Evolutionary conservation across 306 rosid genomes (phyloP).

Genomic region (Inga leiocalycina): DNA sequence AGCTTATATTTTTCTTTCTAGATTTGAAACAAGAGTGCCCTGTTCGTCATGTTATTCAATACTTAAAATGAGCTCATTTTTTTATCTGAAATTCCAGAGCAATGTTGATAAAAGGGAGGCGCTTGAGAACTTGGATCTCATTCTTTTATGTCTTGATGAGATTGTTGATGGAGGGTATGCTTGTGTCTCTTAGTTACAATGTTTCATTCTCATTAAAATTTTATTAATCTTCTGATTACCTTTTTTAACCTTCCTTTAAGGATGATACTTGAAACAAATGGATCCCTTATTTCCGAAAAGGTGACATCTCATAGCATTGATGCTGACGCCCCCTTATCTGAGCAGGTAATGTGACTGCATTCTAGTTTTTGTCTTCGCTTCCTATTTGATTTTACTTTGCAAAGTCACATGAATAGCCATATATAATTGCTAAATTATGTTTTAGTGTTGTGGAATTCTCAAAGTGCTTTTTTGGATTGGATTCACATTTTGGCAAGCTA

Average conservation of each 20-base stretch:
- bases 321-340: too few relatives aligned
- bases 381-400: background rate
- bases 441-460: background rate
- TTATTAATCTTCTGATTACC: too few relatives aligned
- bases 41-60: constrained; percentile 11
- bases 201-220: too few relatives aligned
- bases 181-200: background rate
- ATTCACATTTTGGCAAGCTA: background rate
- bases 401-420: constrained; percentile 12
- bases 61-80: background rate
- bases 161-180: constrained; percentile 91
- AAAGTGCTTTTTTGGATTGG: background rate
- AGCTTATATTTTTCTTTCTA: too few relatives aligned
- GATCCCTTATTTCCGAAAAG: too few relatives aligned
- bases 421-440: background rate
- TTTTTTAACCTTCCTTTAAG: too few relatives aligned
- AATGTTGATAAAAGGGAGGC: too few relatives aligned
- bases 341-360: too few relatives aligned
- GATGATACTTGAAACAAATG: too few relatives aligned
- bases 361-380: background rate
- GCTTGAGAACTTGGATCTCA: too few relatives aligned
- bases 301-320: too few relatives aligned
- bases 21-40: background rate
- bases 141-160: constrained; percentile 68
- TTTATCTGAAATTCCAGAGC: too few relatives aligned